Base-by-base conservation (phyloP, 164 flowering plant genomes). In the Saururus chinensis region DNA sequence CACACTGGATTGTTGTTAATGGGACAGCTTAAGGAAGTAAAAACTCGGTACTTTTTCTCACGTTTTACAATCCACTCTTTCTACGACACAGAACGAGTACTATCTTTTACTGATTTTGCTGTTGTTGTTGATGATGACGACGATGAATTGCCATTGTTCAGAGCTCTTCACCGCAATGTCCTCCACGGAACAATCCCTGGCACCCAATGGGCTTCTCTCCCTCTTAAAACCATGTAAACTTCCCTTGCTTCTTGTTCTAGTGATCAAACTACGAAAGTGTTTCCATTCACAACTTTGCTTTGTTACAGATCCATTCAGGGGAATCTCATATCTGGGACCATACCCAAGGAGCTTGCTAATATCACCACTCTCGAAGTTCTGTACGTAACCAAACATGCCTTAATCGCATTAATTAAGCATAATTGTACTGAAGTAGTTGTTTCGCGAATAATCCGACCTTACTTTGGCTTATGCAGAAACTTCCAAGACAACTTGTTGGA, bases 181-280 rank as follows among this genome's bases (percentile, higher is more conserved):
- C 87, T 90, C 19, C 80, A 49, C 60, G 95, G 97, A 19, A 64
- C 84, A 37, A 83, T 90, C 61, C 97, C 95, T 16, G 19, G 24
- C 0, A 57, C 9, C 9, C 79, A 79, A 74, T 90, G 92, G 95
- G 84, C 73, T 57, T 69, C 85, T 12, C 42, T 71, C 66, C 68
- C 74, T 41, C 58, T 86, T 66, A 67, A 59, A 9, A 73, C 17
- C 10, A 61, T 90, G 95, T 87, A 68, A 74, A 82, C 54, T 19
- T 53, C 51, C 19, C 51, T 42, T 6, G 1, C 30, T 20, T 37
- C 17, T 45, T 40, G 26, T 21, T 60, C 51, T 10, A 2, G 11
- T 45, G 14, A 45, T 45, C 53, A 60, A 42, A 21, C 26, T 19
- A 40, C 21, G 19, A 13, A 19, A 2, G 21, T 3, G 25, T 40